phyloP scores from a whole-genome alignment of 2,329 filamentous ascomycete species.

The Fonsecaea monophora region DNA sequence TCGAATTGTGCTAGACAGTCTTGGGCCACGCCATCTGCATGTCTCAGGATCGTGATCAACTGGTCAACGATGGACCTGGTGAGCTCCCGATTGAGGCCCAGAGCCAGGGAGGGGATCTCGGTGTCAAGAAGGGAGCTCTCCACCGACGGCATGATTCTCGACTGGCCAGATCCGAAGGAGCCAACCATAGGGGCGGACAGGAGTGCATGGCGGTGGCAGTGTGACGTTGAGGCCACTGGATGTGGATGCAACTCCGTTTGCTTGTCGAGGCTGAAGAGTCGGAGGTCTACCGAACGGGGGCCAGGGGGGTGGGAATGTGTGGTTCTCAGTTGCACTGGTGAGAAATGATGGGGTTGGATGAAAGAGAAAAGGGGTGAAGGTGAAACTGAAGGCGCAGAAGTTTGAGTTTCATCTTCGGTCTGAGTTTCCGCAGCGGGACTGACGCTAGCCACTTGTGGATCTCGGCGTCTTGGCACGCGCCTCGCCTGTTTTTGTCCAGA shows the following conservation, averaged over 20 bases:
- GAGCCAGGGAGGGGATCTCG: constrained; percentile 25
- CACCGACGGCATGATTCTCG: constrained; percentile 22
- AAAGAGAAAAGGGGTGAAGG: constrained; percentile 18
- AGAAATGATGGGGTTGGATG: constrained; percentile 18
- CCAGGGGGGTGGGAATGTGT: constrained; percentile 11
- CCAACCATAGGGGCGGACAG: constrained; percentile 24
- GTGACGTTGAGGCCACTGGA: constrained; percentile 29
- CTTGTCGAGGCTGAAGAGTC: constrained; percentile 23
- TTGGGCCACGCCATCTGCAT: constrained; percentile 34
- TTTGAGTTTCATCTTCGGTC: constrained; percentile 26
- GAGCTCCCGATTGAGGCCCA: constrained; percentile 23
- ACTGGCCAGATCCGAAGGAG: constrained; percentile 19
- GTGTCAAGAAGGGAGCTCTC: constrained; percentile 27
- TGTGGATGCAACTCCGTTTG: constrained; percentile 25
- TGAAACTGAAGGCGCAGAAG: constrained; percentile 32
- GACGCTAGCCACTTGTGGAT: not conserved
- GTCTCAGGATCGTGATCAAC: constrained; percentile 34
- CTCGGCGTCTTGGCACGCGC: constrained; percentile 2
- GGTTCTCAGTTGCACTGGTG: constrained; percentile 20
- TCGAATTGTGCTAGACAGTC: constrained; percentile 30
- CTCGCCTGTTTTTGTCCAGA: not conserved
- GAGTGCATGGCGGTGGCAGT: constrained; percentile 23
- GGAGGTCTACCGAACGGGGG: constrained; percentile 23
- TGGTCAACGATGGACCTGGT: constrained; percentile 25
- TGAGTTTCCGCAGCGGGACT: not conserved